phyloP scores from a whole-genome alignment of 2,329 filamentous ascomycete species.

The Paecilomyces sp. region DNA sequence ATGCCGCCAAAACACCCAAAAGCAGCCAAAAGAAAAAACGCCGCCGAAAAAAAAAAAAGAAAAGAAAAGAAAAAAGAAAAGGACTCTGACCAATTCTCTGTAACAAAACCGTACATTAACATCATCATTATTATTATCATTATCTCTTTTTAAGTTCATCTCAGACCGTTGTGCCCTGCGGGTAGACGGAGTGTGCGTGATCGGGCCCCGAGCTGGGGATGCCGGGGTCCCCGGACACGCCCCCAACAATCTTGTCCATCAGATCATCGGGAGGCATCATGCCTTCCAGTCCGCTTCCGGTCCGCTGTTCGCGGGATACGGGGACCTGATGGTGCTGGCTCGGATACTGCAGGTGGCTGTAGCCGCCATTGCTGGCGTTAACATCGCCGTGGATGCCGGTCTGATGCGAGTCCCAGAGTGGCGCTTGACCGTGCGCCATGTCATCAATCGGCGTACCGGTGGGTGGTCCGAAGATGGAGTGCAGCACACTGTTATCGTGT shows the following conservation, averaged over 20 bases:
- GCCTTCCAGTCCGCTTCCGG: conserved; percentile 23
- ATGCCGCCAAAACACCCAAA: not conserved
- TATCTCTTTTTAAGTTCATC: conserved; percentile 13
- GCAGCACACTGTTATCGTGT: conserved; percentile 25
- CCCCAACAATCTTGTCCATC: conserved; percentile 30
- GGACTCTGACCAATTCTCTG: not conserved
- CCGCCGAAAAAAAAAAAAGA: no score
- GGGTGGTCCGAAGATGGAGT: conserved; percentile 21
- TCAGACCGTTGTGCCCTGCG: conserved; percentile 23
- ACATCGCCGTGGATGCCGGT: conserved; percentile 25
- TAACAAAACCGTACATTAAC: not conserved
- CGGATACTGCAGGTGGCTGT: conserved; percentile 26
- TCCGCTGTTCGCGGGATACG: conserved; percentile 26
- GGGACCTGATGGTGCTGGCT: conserved; percentile 21
- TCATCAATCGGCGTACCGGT: conserved; percentile 27
- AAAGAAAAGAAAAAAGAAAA: no score
- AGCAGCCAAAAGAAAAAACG: not conserved
- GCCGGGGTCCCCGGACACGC: conserved; percentile 22
- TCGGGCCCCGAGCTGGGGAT: conserved; percentile 29
- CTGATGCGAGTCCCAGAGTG: conserved; percentile 23
- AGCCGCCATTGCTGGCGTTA: conserved; percentile 13
- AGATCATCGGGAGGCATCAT: conserved; percentile 27
- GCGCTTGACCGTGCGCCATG: conserved; percentile 20
- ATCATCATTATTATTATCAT: conserved; percentile 7
- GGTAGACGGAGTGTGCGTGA: conserved; percentile 21